Base-by-base conservation (phyloP, 768 basidiomycete genomes). In the Phylloporus rhodoxanthus region DNA sequence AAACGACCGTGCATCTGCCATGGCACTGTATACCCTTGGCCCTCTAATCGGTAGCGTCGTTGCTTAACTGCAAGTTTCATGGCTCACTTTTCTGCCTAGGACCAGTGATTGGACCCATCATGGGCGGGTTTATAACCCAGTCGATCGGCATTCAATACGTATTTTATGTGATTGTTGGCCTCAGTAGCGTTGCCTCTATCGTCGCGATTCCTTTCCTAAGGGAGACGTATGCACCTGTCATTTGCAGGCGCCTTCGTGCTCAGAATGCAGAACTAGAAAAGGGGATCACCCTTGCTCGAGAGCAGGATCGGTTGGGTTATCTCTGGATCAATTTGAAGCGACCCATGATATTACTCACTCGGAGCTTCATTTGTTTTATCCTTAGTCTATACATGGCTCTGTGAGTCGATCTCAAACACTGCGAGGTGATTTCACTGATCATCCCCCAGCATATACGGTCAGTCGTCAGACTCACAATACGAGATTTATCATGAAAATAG, bases 191-290 rank as follows among this genome's bases (percentile, higher is more conserved):
- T 21, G 68, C 74, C 8, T 62, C 76, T 5, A 29, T 70, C 0
- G 42, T 82, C 4, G 84, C 77, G 6, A 74, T 87, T 20, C 80
- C 85, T 10, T 60, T 86, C 30, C 67, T 87, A n/a, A 71, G 70
- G 29, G 89, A 91, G 65, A 88, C 89, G 0, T 91, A 89, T 58
- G 82, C 75, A 0, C 89, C 89, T 1, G 70, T 87, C 33, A 75
- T 90, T 33, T 79, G 81, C 14, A 58, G 73, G 25, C 74, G 76
- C 20, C 68, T 68, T n/a, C 73, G 72, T 3, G 63, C 63, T 39
- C 58, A 60, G 19, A 49, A 65, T 8, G 63, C 48, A 4, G 78
- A 84, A 59, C 69, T 65, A 0, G 82, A 84, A 58, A 75, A 73
- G 54, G 67, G 67, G 1, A 57, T 56, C 6, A 54, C 60, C n/a